phyloP scores from a whole-genome alignment of 768 basidiomycete species.

The Boletales sp. region DNA sequence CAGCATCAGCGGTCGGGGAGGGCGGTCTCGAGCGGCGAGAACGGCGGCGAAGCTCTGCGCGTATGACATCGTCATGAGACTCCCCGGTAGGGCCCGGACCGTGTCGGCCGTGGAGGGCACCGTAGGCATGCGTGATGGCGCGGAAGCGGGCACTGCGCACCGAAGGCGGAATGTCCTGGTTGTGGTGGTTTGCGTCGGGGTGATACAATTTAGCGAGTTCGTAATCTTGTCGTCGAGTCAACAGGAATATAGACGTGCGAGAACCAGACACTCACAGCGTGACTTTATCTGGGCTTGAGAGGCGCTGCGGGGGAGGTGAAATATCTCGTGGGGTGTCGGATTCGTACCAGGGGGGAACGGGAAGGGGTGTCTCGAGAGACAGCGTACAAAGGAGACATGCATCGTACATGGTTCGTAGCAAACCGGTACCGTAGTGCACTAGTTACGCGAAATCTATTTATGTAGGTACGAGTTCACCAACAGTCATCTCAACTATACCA shows the following conservation, averaged over 20 bases:
- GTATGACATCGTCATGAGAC: constrained; percentile 38
- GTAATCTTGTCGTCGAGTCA: constrained; percentile 46
- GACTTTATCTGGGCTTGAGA: constrained; percentile 61
- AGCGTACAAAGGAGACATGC: not conserved
- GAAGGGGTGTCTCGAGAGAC: constrained; percentile 17
- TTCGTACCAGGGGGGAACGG: constrained; percentile 52
- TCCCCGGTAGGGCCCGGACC: not conserved
- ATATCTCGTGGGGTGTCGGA: constrained; percentile 70
- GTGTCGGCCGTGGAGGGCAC: constrained; percentile 28
- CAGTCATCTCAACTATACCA: constrained; percentile 57
- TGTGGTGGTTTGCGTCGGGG: constrained; percentile 53
- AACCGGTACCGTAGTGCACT: no score
- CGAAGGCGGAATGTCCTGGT: constrained; percentile 37
- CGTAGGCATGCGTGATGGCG: constrained; percentile 62
- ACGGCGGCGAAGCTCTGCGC: constrained; percentile 50
- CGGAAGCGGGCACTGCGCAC: constrained; percentile 61
- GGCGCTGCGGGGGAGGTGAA: constrained; percentile 56
- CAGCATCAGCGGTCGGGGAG: constrained; percentile 12
- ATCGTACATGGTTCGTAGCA: not conserved
- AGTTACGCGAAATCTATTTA: no score
- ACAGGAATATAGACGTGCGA: no score
- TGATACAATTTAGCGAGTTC: constrained; percentile 72
- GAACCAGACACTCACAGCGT: constrained; percentile 47
- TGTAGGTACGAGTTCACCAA: constrained; percentile 70
- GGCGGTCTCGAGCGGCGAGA: constrained; percentile 23